These are phyloP conservation scores for Cyclotella sp. DNA, from an alignment of 108 stramenopile species.

Conservation along the genomic window DNA sequence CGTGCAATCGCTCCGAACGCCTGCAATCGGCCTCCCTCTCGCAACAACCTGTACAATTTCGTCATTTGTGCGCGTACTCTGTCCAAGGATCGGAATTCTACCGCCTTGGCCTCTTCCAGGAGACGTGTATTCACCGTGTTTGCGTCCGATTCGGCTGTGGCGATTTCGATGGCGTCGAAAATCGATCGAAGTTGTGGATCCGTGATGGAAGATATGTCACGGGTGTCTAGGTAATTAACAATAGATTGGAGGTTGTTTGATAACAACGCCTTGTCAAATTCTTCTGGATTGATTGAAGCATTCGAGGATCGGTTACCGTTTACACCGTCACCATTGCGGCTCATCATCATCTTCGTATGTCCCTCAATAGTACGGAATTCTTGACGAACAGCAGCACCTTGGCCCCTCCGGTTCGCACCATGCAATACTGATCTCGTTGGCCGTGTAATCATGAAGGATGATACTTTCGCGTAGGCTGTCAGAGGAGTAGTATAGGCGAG, in stretches of 20 bases:
- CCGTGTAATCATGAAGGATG: too few relatives aligned
- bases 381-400: too few relatives aligned
- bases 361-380: too few relatives aligned
- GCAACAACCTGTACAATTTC: constrained; percentile 65
- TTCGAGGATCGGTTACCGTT: too few relatives aligned
- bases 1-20: constrained; percentile 71
- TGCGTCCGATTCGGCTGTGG: constrained; percentile 65
- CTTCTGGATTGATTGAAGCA: too few relatives aligned
- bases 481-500: too few relatives aligned
- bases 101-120: constrained; percentile 37
- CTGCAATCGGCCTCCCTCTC: constrained; percentile 55
- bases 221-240: constrained; percentile 39
- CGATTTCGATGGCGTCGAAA: constrained; percentile 77
- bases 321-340: too few relatives aligned
- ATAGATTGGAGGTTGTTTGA: constrained; percentile 26
- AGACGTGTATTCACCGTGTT: constrained; percentile 57
- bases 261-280: too few relatives aligned
- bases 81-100: constrained; percentile 62
- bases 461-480: too few relatives aligned
- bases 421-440: too few relatives aligned
- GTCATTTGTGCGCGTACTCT: constrained; percentile 79
- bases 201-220: constrained; percentile 22
- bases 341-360: too few relatives aligned
- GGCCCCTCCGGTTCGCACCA: too few relatives aligned
- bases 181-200: constrained; percentile 41